Conservation (phyloP, 2,329 filamentous ascomycete species). For the Fusarium haematococcum region DNA sequence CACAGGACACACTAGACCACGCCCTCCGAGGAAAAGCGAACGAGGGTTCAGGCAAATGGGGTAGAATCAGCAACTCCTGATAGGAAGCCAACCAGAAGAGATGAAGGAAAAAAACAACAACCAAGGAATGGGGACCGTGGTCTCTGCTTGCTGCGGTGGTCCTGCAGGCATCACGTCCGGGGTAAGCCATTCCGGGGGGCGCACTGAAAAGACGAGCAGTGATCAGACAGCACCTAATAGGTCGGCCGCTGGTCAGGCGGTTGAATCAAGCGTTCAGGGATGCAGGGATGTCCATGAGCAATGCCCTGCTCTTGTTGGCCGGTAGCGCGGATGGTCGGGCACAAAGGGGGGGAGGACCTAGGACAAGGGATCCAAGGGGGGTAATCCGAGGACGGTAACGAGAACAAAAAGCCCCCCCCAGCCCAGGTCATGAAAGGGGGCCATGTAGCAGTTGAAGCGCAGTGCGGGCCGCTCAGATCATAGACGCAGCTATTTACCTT, state of each 20-base stretch:
- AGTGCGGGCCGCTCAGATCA: not conserved
- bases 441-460: not conserved
- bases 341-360: slow-evolving; percentile 21
- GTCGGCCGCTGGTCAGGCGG: slow-evolving; percentile 40
- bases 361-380: slow-evolving; percentile 2
- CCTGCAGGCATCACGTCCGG: slow-evolving; percentile 33
- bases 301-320: slow-evolving; percentile 14
- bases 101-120: not conserved
- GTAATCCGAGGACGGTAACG: slow-evolving; percentile 14
- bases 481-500: not conserved
- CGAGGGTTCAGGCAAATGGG: slow-evolving; percentile 1
- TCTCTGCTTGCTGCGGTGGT: not conserved
- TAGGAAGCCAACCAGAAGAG: slow-evolving; percentile 5
- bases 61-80: slow-evolving; percentile 5
- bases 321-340: slow-evolving; percentile 30
- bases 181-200: slow-evolving; percentile 39
- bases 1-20: not conserved
- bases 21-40: slow-evolving; percentile 9
- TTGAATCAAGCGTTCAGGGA: slow-evolving; percentile 43
- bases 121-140: not conserved
- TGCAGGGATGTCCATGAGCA: slow-evolving; percentile 26
- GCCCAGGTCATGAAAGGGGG: not conserved
- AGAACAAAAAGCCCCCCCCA: not conserved
- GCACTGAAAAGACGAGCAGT: not conserved
- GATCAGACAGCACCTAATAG: slow-evolving; percentile 27